These are phyloP conservation scores for Camellia granthamiana DNA, from an alignment of 148 eudicot genomes.

Conservation along the genomic window DNA sequence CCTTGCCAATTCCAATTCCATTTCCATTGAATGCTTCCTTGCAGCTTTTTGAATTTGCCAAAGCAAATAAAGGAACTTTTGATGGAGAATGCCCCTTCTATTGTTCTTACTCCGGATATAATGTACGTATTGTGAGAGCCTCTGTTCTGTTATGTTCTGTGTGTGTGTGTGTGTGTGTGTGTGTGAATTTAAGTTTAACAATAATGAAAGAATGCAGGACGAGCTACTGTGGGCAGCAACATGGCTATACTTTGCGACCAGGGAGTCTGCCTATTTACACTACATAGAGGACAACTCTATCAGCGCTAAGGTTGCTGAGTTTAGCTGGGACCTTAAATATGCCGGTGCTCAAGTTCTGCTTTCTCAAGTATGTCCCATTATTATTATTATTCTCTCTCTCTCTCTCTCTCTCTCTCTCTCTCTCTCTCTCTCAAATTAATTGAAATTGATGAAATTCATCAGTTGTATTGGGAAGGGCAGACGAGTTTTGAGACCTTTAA, in stretches of 20 bases:
- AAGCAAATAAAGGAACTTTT: constrained; percentile 50
- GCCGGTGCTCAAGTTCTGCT: constrained; percentile 79
- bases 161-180: not conserved
- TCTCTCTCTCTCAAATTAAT: not conserved
- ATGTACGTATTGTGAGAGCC: constrained; percentile 33
- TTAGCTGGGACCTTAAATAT: constrained; percentile 91
- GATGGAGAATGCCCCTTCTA: constrained; percentile 93
- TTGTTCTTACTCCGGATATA: constrained; percentile 77
- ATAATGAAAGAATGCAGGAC: constrained; percentile 39
- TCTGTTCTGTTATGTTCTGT: not conserved
- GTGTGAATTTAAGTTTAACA: not conserved
- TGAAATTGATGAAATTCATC: not conserved
- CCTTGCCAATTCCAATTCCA: too few relatives aligned
- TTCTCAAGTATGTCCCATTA: constrained; percentile 44
- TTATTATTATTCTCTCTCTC: not conserved
- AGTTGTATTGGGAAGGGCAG: too few relatives aligned
- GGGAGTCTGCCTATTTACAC: constrained; percentile 37
- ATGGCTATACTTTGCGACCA: constrained; percentile 73
- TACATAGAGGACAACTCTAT: constrained; percentile 53
- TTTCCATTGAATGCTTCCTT: not conserved
- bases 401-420: constrained; percentile 2
- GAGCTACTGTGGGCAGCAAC: constrained; percentile 94
- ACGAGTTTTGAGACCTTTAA: not conserved
- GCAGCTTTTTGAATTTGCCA: constrained; percentile 74
- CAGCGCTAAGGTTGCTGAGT: constrained; percentile 55